These are phyloP conservation scores for Heracleum sosnowskyi DNA, from an alignment of 129 eudicot genomes.

Conservation along the genomic window DNA sequence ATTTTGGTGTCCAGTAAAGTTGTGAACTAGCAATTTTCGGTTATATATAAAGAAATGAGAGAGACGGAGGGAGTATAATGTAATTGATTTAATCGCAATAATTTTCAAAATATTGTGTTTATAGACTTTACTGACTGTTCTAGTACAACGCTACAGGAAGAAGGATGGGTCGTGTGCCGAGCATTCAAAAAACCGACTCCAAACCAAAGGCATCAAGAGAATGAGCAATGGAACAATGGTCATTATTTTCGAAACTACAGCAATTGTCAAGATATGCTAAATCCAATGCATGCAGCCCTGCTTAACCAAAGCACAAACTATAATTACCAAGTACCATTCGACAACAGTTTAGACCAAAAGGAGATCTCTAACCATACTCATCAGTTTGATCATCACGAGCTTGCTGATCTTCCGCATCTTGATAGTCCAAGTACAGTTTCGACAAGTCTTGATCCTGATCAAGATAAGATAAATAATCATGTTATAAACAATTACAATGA, in stretches of 20 bases:
- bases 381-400: slow-evolving; percentile 14
- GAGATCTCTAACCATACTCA: slow-evolving; percentile 12
- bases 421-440: slow-evolving; percentile 49
- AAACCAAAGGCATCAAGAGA: slow-evolving; percentile 47
- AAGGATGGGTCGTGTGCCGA: slow-evolving; percentile 95
- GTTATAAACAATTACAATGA: slow-evolving; percentile 16
- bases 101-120: no score
- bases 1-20: not conserved
- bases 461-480: slow-evolving; percentile 13
- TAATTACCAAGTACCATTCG: slow-evolving; percentile 18
- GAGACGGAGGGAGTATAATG: no score
- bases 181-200: slow-evolving; percentile 95
- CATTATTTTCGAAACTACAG: slow-evolving; percentile 33
- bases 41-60: no score
- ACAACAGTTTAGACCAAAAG: slow-evolving; percentile 6
- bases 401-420: slow-evolving; percentile 36
- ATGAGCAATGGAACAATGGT: slow-evolving; percentile 43
- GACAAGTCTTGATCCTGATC: slow-evolving; percentile 38
- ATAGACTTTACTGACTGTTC: not conserved
- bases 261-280: slow-evolving; percentile 16
- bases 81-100: no score
- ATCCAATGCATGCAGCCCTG: slow-evolving; percentile 15
- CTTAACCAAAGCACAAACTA: slow-evolving; percentile 20
- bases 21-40: slow-evolving; percentile 3
- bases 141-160: slow-evolving; percentile 44